Base-by-base conservation (phyloP, 139 green algal species). In the Chloropicon primus region DNA sequence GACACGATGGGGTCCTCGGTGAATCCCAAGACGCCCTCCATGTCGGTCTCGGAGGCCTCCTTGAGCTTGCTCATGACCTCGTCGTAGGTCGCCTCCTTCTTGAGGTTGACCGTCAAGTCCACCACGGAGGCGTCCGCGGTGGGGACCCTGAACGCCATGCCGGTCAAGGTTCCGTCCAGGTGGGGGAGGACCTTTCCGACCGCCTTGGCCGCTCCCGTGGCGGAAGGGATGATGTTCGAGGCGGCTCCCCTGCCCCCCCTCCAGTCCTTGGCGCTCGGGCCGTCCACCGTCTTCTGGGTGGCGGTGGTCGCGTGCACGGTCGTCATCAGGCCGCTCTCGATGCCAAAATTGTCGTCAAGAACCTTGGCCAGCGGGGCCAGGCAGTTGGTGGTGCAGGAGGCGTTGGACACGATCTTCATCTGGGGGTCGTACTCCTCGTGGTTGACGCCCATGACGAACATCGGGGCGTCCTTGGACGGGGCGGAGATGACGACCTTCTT, bases 251-350 rank as follows among this genome's bases (percentile, higher is more conserved):
- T 90, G 2, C 94, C 94, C 25, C 94, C 92, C 28, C 94, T 87
- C 94, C 94, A 98, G 89, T 98, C 94, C 90, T 98, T 98, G 84
- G 89, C 91, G 77, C 85, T 93, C 22, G 94, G 94, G 0, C 94
- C 94, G 82, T 98, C 94, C 71, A 98, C 94, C 2, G 94, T 98
- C 87, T 96, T 97, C 82, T 98, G 94, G 3, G 94, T 98, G 77
- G 94, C 94, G 24, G 94, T 98, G 29, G 91, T 94, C 71, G 94
- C 94, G 93, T 86, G 97, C 86, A 79, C 87, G 5, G 93, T 98
- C 76, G 94, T 97, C 94, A 98, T 98, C 2, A 98, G 88, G 21
- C 91, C 92, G 77, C 88, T 82, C 72, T 41, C 25, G 72, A 75
- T 75, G 26, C 72, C 72, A 17, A 75, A 75, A 22, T 81, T 80